Conservation (phyloP, 495 filamentous ascomycete species). For the Neurospora sublineolata region DNA sequence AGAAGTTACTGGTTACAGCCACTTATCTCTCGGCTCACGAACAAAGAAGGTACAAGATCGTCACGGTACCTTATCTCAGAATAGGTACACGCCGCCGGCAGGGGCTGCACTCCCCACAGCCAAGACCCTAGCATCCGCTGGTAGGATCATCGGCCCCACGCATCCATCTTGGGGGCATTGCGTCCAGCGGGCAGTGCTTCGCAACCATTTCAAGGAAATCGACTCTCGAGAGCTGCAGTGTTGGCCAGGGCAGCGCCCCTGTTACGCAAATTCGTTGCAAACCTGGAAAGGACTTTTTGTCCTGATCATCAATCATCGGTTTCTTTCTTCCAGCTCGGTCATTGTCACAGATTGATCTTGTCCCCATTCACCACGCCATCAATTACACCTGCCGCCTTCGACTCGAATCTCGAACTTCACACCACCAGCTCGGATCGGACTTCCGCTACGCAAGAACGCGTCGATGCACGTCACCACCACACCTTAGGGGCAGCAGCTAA, state of each 20-base stretch:
- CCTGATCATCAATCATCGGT: neutral
- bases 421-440: neutral
- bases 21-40: neutral
- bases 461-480: neutral
- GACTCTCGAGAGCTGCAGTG: neutral
- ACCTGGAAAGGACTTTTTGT: neutral
- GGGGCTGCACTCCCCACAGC: neutral
- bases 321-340: neutral
- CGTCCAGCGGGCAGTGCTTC: neutral
- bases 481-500: neutral
- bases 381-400: neutral
- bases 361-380: neutral
- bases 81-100: neutral
- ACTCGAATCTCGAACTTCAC: neutral
- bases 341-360: neutral
- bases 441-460: neutral
- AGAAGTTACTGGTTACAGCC: neutral
- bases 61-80: neutral
- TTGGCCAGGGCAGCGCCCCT: neutral
- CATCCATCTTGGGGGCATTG: neutral
- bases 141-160: neutral
- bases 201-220: neutral
- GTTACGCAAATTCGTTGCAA: neutral
- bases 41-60: neutral
- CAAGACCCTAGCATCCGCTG: neutral